Conservation (phyloP, 139 green algal genomes). For the Zygnema cylindricum region DNA sequence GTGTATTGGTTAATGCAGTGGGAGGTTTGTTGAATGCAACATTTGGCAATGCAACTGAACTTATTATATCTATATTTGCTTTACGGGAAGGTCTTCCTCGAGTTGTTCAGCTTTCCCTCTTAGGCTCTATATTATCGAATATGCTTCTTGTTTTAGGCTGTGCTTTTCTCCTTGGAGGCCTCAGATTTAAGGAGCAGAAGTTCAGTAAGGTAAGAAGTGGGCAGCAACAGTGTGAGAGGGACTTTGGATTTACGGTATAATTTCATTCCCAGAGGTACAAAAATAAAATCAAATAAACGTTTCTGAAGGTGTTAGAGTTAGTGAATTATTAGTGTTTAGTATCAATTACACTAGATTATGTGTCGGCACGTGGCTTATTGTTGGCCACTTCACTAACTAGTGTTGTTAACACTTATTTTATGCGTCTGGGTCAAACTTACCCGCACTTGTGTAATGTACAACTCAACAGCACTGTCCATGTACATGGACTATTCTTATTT, state of each 20-base stretch:
- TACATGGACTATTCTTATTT: too few relatives aligned
- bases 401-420: too few relatives aligned
- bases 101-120: constrained; percentile 82
- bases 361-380: too few relatives aligned
- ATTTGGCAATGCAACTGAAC: constrained; percentile 93
- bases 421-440: too few relatives aligned
- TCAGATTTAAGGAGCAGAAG: constrained; percentile 67
- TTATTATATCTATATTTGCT: constrained; percentile 86
- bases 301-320: neutral
- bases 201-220: constrained; percentile 70
- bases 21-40: constrained; percentile 82
- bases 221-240: neutral
- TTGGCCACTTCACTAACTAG: too few relatives aligned
- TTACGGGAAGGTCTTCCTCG: constrained; percentile 64
- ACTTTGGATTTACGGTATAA: neutral
- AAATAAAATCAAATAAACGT: neutral
- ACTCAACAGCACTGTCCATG: too few relatives aligned
- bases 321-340: neutral
- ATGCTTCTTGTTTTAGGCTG: constrained; percentile 82
- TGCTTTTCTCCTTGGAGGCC: constrained; percentile 79
- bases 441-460: too few relatives aligned
- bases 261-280: too few relatives aligned
- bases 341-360: too few relatives aligned
- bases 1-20: too few relatives aligned
- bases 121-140: constrained; percentile 81